Conservation (phyloP, 768 basidiomycete genomes). For the Hortiboletus flavorubellus region DNA sequence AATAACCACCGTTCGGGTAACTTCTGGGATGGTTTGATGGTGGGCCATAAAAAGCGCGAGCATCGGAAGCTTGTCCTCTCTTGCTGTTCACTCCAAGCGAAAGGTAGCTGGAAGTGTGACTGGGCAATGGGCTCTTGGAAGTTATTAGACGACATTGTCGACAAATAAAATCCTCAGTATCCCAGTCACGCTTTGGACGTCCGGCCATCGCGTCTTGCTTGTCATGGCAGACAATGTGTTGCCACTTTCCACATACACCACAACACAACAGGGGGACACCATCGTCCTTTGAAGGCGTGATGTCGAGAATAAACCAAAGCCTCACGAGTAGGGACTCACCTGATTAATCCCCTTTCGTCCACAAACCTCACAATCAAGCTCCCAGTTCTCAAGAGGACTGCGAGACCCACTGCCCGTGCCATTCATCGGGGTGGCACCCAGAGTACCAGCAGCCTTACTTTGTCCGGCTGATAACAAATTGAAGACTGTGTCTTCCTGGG, state of each 20-base stretch:
- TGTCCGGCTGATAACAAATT: conserved; percentile 1
- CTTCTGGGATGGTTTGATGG: conserved; percentile 17
- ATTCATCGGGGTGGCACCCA: conserved; percentile 13
- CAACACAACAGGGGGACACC: conserved; percentile 79
- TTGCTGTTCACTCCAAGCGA: conserved; percentile 7
- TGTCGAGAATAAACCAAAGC: neutral
- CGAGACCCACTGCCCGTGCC: conserved; percentile 44
- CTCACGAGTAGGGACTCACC: conserved; percentile 41
- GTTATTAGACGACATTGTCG: conserved; percentile 43
- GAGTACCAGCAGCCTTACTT: neutral
- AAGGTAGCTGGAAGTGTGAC: conserved; percentile 1
- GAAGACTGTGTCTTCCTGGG: neutral
- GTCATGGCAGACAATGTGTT: conserved; percentile 87
- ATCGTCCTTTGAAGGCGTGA: conserved; percentile 57
- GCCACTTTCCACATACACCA: conserved; percentile 81
- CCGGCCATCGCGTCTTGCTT: conserved; percentile 61
- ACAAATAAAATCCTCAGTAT: conserved; percentile 80
- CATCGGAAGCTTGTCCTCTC: conserved; percentile 9
- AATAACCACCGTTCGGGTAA: conserved; percentile 14
- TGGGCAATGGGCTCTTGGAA: conserved; percentile 9
- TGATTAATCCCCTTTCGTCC: conserved; percentile 66
- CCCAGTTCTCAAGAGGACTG: conserved; percentile 70
- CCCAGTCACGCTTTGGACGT: conserved; percentile 74
- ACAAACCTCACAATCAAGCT: conserved; percentile 87
- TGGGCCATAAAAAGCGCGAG: conserved; percentile 12